These are phyloP conservation scores for Strigomonas oncopelti DNA, from an alignment of 208 protist genomes.

Conservation along the genomic window DNA sequence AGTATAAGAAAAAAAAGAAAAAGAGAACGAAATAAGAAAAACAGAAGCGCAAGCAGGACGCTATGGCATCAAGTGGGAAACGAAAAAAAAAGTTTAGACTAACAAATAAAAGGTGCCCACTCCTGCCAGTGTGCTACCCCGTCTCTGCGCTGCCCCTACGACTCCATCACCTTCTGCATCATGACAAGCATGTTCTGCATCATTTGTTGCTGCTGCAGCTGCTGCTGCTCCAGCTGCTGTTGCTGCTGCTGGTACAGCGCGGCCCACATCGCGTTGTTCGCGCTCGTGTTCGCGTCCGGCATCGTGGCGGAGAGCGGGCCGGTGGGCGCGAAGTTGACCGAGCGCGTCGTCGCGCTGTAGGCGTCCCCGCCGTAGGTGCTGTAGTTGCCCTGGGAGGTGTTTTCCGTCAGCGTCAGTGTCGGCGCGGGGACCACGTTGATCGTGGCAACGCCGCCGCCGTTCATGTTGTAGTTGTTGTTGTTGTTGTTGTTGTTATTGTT, in stretches of 20 bases:
- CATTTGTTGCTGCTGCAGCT: slow-evolving; percentile 28
- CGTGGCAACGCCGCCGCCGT: slow-evolving; percentile 7
- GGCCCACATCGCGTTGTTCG: slow-evolving; percentile 6
- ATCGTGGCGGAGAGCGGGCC: not conserved
- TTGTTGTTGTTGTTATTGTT: not conserved
- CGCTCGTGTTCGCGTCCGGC: not conserved
- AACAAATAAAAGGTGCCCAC: not conserved
- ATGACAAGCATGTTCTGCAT: slow-evolving; percentile 33
- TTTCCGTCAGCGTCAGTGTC: slow-evolving; percentile 40
- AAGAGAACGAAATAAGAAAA: not conserved
- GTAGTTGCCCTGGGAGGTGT: slow-evolving; percentile 18
- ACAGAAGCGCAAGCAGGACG: no score
- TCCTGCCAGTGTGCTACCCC: not conserved
- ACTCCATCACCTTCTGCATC: slow-evolving; percentile 33
- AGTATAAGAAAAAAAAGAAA: not conserved
- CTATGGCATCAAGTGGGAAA: no score
- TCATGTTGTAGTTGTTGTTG: slow-evolving; percentile 2
- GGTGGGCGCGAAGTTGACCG: no score
- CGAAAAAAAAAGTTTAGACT: no score
- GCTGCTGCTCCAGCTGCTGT: slow-evolving; percentile 8
- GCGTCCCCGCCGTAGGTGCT: not conserved
- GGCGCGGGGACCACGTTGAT: slow-evolving; percentile 10
- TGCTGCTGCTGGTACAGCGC: slow-evolving; percentile 9
- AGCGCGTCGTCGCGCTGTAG: not conserved
- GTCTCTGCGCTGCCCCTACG: not conserved